Evolutionary conservation across 2,329 filamentous ascomycete genomes (phyloP).

Genomic region (Sarocladium kiliense): DNA sequence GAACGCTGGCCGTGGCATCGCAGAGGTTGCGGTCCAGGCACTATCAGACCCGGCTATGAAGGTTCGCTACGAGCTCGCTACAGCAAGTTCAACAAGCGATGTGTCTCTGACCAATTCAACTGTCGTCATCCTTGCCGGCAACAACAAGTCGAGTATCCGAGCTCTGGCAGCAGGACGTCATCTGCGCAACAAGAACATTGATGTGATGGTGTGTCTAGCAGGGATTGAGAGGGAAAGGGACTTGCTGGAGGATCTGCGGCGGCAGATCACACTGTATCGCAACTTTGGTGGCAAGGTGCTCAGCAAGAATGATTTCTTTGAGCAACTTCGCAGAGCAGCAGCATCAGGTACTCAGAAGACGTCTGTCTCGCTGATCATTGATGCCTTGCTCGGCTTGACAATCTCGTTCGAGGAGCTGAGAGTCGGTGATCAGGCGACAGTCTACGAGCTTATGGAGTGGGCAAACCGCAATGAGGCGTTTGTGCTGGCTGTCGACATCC

Average conservation of each 20-base stretch:
- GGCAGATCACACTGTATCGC: slow-evolving; percentile 78
- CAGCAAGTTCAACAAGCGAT: slow-evolving; percentile 26
- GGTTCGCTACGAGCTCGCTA: slow-evolving; percentile 43
- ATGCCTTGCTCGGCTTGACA: slow-evolving; percentile 82
- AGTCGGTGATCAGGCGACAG: slow-evolving; percentile 74
- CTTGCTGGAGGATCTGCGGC: slow-evolving; percentile 71
- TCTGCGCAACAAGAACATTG: slow-evolving; percentile 74
- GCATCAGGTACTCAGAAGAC: slow-evolving; percentile 32
- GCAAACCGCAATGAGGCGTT: slow-evolving; percentile 81
- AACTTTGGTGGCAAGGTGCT: slow-evolving; percentile 74
- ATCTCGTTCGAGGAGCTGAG: slow-evolving; percentile 85
- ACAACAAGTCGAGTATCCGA: slow-evolving; percentile 82
- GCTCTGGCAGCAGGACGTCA: slow-evolving; percentile 84
- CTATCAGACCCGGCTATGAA: slow-evolving; percentile 58
- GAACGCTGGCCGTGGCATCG: slow-evolving; percentile 83
- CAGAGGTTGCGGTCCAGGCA: slow-evolving; percentile 71
- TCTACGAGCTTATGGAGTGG: slow-evolving; percentile 90
- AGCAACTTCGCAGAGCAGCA: slow-evolving; percentile 47
- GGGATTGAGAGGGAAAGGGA: slow-evolving; percentile 80
- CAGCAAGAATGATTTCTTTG: slow-evolving; percentile 56
- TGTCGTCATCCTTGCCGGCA: slow-evolving; percentile 82
- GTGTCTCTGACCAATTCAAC: slow-evolving; percentile 29
- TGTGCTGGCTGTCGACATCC: slow-evolving; percentile 83
- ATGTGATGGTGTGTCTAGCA: slow-evolving; percentile 77
- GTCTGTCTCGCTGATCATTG: slow-evolving; percentile 75